Evolutionary conservation across 495 filamentous ascomycete genomes (phyloP), one percentile per base, ranked within the genome.

Genomic region (Corynascus novoguineensis): DNA sequence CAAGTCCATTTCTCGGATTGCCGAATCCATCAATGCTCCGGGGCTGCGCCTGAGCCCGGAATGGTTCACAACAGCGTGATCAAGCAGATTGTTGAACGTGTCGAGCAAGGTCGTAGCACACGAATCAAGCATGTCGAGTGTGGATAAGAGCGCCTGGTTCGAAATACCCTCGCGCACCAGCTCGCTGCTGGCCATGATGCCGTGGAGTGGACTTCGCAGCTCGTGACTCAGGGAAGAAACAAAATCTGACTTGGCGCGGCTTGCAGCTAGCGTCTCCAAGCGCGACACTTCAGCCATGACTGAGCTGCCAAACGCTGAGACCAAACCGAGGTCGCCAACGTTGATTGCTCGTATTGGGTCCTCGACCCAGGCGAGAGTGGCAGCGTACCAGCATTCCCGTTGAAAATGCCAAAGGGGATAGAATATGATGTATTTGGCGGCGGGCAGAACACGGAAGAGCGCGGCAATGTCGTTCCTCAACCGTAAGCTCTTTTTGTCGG

Each of bases 221-320:
- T 95, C 89, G 64, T 95, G 89, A 29, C 83, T 87, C 25, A 91
- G 79, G 11, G 82, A 86, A 0, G 83, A 83, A 29, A 91, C 82
- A 53, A 90, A 84, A 53, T 86, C 85, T 2, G 82, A 79, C 60
- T 91, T 90, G 25, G 78, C 74, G 44, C 72, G 72, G 50, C 68
- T 69, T 12, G 71, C 69, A 5, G 68, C 68, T 31, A 74, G 48
- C 8, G 75, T 69, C 29, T 75, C 72, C 5, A 84, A 59, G 25
- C 80, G 78, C 0, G 77, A 75, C 0, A 86, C 76, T 57, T 85
- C 81, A 4, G 81, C 81, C 66, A 84, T 82, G 44, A 85, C 73
- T 3, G 76, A 76, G 52, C 84, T 81, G 3, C 80, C 78, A 67
- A 87, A 87, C 0, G 79, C 77, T 11, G 69, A 66, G 0, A 79